These are phyloP conservation scores for Leptodontidium sp. DNA, from an alignment of 2,329 filamentous ascomycete species.

Conservation along the genomic window DNA sequence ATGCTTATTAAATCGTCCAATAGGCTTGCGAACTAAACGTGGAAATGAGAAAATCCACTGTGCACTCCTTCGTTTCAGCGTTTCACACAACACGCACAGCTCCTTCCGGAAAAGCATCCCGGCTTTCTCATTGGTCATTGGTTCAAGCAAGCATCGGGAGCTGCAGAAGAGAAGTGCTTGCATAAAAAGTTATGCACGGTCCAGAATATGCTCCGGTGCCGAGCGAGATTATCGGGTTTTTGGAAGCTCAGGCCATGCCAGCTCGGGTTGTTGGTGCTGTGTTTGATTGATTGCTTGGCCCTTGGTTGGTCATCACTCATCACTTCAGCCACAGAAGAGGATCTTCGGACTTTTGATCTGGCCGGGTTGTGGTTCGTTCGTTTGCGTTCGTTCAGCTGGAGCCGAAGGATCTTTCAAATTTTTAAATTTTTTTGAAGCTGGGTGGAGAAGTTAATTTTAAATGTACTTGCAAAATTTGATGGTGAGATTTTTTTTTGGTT, in stretches of 20 bases:
- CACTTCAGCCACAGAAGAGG: slow-evolving; percentile 4
- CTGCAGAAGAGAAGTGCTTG: slow-evolving; percentile 5
- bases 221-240: background rate
- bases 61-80: background rate
- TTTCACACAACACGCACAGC: background rate
- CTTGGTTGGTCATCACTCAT: slow-evolving; percentile 3
- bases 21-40: too few species aligned
- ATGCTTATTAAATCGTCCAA: too few species aligned
- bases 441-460: slow-evolving; percentile 10
- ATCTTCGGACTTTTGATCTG: background rate
- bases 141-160: background rate
- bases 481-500: background rate
- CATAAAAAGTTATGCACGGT: slow-evolving; percentile 11
- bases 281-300: background rate
- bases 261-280: too few species aligned
- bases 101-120: background rate
- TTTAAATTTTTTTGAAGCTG: background rate
- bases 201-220: slow-evolving; percentile 7
- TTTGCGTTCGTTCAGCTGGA: background rate
- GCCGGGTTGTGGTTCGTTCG: background rate
- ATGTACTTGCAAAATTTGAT: slow-evolving; percentile 13
- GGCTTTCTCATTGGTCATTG: background rate
- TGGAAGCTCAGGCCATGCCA: too few species aligned
- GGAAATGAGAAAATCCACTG: too few species aligned
- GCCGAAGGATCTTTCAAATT: too few species aligned